These are phyloP conservation scores for Phaseolus coccineus DNA, from an alignment of 331 rosid genomes.

Conservation along the genomic window DNA sequence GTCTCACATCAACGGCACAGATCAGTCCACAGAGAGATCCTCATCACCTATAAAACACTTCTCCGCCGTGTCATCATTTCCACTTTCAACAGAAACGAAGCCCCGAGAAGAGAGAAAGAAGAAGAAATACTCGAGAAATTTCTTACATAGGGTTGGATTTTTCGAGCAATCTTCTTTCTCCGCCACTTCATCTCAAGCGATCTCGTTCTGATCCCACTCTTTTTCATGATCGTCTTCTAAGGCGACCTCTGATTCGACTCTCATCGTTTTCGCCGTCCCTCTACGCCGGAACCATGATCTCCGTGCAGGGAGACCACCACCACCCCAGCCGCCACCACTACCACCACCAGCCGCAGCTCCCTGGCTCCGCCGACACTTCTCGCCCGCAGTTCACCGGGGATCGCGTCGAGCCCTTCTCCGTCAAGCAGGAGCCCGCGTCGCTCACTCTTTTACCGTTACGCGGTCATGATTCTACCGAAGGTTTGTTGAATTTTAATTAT, in stretches of 20 bases:
- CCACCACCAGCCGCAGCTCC: conserved; percentile 46
- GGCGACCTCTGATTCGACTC: conserved; percentile 26
- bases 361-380: conserved; percentile 51
- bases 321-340: conserved; percentile 43
- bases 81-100: conserved; percentile 7
- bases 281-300: conserved; percentile 58
- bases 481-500: conserved; percentile 40
- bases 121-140: conserved; percentile 54
- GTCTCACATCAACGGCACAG: conserved; percentile 50
- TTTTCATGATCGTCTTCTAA: conserved; percentile 53
- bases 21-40: conserved; percentile 34
- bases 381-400: conserved; percentile 55
- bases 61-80: background rate
- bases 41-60: conserved; percentile 39
- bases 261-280: background rate
- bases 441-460: conserved; percentile 58
- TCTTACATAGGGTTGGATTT: conserved; percentile 50
- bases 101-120: background rate
- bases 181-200: background rate
- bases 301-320: conserved; percentile 74
- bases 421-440: conserved; percentile 63
- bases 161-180: conserved; percentile 44
- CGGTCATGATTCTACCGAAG: conserved; percentile 71
- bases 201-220: conserved; percentile 17
- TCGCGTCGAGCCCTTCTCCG: conserved; percentile 67